Percentiles rank a stretch among this genome's conserved stretches.
phyloP scores from a whole-genome alignment of 2,329 filamentous ascomycete species.

The Madurella mycetomatis region DNA sequence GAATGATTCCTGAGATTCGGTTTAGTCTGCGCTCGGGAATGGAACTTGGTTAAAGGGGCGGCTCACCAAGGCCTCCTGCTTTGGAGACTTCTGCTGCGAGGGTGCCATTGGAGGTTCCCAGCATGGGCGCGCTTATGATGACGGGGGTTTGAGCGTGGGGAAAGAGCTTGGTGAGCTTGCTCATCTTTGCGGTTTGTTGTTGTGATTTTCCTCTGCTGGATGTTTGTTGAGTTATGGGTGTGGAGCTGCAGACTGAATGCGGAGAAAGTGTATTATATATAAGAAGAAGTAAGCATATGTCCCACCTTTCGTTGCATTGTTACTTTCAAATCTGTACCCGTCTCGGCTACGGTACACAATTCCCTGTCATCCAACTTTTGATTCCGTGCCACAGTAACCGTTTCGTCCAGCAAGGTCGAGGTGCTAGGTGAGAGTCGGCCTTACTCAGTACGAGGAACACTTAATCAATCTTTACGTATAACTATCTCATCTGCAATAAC shows the following conservation, averaged over 20 bases:
- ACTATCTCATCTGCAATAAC: too few relatives aligned
- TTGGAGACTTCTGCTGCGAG: constrained; percentile 38
- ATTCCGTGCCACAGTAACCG: too few relatives aligned
- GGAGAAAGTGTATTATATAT: neutral
- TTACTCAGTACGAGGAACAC: too few relatives aligned
- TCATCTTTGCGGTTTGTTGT: neutral
- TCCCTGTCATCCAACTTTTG: too few relatives aligned
- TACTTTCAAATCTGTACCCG: too few relatives aligned
- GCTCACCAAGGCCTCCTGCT: constrained; percentile 38
- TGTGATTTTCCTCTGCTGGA: neutral
- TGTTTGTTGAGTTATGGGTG: neutral
- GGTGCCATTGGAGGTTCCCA: constrained; percentile 33
- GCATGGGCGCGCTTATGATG: constrained; percentile 41
- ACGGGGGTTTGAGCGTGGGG: constrained; percentile 35
- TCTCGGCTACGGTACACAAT: too few relatives aligned
- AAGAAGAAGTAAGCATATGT: too few relatives aligned
- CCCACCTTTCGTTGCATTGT: too few relatives aligned
- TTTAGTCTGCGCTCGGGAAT: too few relatives aligned
- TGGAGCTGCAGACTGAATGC: neutral
- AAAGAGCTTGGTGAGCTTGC: constrained; percentile 30
- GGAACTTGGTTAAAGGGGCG: neutral
- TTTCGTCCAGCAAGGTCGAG: too few relatives aligned
- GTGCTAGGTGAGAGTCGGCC: too few relatives aligned
- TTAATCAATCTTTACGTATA: too few relatives aligned
- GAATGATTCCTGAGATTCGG: constrained; percentile 29